Percentiles rank a stretch among this genome's conserved stretches.
Conservation (phyloP, 331 rosid species). For the Acacia concinna region DNA sequence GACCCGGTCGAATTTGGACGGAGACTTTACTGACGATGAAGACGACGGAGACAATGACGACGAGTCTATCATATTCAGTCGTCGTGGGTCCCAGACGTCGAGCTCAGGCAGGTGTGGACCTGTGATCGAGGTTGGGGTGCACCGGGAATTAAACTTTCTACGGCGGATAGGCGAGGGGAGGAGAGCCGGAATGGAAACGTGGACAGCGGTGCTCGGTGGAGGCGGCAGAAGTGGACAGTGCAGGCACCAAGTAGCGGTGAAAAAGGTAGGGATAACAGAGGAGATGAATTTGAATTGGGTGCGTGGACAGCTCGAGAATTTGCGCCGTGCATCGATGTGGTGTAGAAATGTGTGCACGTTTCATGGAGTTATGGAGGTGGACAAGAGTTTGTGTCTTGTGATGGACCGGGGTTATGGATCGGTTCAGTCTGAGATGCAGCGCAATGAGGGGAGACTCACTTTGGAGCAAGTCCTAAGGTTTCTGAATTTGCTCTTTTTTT, state of each 20-base stretch:
- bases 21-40: slow-evolving; percentile 53
- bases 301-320: slow-evolving; percentile 52
- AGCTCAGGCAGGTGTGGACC: slow-evolving; percentile 61
- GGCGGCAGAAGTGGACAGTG: slow-evolving; percentile 46
- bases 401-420: slow-evolving; percentile 73
- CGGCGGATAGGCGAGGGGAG: slow-evolving; percentile 57
- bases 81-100: slow-evolving; percentile 43
- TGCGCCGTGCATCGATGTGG: slow-evolving; percentile 77
- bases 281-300: slow-evolving; percentile 59
- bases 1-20: slow-evolving; percentile 40
- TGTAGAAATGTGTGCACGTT: slow-evolving; percentile 75
- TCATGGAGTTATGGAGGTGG: slow-evolving; percentile 58
- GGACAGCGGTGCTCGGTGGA: slow-evolving; percentile 57
- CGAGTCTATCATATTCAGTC: slow-evolving; percentile 31
- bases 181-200: slow-evolving; percentile 55
- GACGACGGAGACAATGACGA: slow-evolving; percentile 42
- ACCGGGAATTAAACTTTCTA: slow-evolving; percentile 52
- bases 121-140: slow-evolving; percentile 59
- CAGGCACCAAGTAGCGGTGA: slow-evolving; percentile 60
- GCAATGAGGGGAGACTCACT: slow-evolving; percentile 72
- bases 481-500: not conserved
- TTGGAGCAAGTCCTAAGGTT: slow-evolving; percentile 84
- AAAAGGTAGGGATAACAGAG: slow-evolving; percentile 55
- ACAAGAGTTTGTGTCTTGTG: slow-evolving; percentile 57
- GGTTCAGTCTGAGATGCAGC: slow-evolving; percentile 71